Evolutionary conservation across 768 basidiomycete genomes (phyloP), one percentile per base, ranked within the genome.

Genomic region (Naganishia vishniacii): DNA sequence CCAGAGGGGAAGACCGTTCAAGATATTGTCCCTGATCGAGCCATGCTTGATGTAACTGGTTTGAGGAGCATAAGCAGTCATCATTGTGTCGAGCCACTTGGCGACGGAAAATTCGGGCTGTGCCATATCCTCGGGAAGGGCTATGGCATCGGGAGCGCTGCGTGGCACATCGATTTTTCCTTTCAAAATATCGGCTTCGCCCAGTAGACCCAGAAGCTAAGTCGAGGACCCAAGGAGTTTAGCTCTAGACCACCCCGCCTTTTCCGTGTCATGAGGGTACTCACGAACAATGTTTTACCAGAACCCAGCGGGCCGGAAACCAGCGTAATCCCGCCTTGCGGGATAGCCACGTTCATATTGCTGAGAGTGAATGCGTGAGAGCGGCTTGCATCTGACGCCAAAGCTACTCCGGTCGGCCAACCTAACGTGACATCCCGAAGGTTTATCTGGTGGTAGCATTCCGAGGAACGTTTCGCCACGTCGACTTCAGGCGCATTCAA

Each of bases 21-120:
- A 59, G 41, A 78, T 73, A 44, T 76, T 74, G 44, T 93, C 90
- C 34, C 88, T 82, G 32, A 77, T 68, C 1, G 70, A 69, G 1
- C 72, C 74, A 49, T 75, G 74, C 26, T 70, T 64, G 49, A 77
- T 72, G 64, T 70, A 75, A 23, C 68, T 67, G 31, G 70, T 72
- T 58, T 77, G 75, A 9, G 75, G 71, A 28, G 61, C 48, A 41
- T 45, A 44, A 1, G 59, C 59, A 25, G 48, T 29, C 31, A 62
- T 62, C 34, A 18, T 48, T 40, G 61, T 3, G 16, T 56, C 37
- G 20, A 62, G 31, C 37, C 46, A 40, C 6, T 4, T n/a, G 12
- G 29, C 34, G 11, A 40, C 18, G 2, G 1, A 8, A 16, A 48
- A 25, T 29, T 40, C 45, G 34, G 48, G 18, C 13, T 53, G 48